These are phyloP conservation scores for Lachnellula arida DNA, from an alignment of 2,329 filamentous ascomycete species.

Conservation along the genomic window DNA sequence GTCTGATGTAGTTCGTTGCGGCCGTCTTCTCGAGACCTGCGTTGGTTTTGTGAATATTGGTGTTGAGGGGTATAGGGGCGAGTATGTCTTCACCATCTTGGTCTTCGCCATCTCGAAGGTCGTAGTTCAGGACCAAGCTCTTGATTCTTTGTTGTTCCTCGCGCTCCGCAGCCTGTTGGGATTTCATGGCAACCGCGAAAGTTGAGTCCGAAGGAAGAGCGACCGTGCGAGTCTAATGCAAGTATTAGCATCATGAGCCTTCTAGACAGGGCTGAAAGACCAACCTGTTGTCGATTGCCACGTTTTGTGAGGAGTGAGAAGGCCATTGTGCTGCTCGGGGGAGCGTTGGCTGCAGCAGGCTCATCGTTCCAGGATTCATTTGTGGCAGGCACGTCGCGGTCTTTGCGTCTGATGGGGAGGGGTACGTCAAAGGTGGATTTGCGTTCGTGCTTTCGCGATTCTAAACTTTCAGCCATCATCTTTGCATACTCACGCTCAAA, in stretches of 20 bases:
- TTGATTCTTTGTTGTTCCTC: constrained; percentile 99
- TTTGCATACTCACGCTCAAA: constrained; percentile 98
- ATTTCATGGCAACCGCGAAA: constrained; percentile 94
- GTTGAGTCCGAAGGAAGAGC: constrained; percentile 86
- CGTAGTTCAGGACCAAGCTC: constrained; percentile 92
- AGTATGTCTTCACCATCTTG: constrained; percentile 62
- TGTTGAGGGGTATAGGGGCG: constrained; percentile 41
- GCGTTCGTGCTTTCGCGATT: constrained; percentile 92
- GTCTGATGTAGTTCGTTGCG: constrained; percentile 26
- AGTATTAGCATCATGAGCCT: constrained; percentile 7
- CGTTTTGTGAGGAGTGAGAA: constrained; percentile 95
- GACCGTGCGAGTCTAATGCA: constrained; percentile 76
- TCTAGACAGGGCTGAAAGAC: constrained; percentile 16
- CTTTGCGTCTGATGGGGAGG: constrained; percentile 75
- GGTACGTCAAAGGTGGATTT: constrained; percentile 96
- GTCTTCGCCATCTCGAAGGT: constrained; percentile 80
- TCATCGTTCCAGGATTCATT: constrained; percentile 38
- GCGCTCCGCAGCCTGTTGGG: constrained; percentile 87
- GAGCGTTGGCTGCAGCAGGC: constrained; percentile 30
- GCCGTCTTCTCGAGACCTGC: constrained; percentile 54
- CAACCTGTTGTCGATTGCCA: constrained; percentile 88
- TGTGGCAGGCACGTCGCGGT: constrained; percentile 50
- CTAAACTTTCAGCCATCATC: constrained; percentile 95
- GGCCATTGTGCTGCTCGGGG: constrained; percentile 69
- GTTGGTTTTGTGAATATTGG: constrained; percentile 49